Percentiles rank a stretch among this genome's conserved stretches.
Conservation (phyloP, 75 land plant species). For the Cupressus sempervirens region DNA sequence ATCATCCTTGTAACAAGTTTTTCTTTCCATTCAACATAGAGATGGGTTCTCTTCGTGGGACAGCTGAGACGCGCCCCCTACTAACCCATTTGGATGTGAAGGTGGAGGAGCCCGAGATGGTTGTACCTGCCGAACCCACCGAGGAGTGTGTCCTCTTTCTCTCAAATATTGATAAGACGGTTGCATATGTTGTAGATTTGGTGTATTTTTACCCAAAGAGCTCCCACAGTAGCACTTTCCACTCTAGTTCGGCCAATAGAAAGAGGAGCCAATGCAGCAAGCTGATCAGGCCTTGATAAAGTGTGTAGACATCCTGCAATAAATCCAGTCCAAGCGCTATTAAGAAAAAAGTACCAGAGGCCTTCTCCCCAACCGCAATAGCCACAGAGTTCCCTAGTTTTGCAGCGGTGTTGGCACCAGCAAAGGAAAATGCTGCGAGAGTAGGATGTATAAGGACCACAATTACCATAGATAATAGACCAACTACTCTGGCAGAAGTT, state of each 20-base stretch:
- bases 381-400: slow-evolving; percentile 32
- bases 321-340: slow-evolving; percentile 92
- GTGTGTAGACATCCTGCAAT: slow-evolving; percentile 92
- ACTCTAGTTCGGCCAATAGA: slow-evolving; percentile 70
- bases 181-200: slow-evolving; percentile 44
- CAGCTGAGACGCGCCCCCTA: too few species aligned
- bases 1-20: not conserved
- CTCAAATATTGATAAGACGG: slow-evolving; percentile 51
- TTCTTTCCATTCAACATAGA: not conserved
- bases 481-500: slow-evolving; percentile 16
- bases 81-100: too few species aligned
- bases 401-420: slow-evolving; percentile 34
- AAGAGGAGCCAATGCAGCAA: slow-evolving; percentile 87
- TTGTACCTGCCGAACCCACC: slow-evolving; percentile 21
- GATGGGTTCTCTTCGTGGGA: not conserved
- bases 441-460: slow-evolving; percentile 30
- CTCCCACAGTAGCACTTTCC: slow-evolving; percentile 87
- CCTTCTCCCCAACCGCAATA: slow-evolving; percentile 30
- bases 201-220: slow-evolving; percentile 84
- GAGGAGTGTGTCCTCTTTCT: slow-evolving; percentile 35
- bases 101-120: not conserved
- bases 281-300: slow-evolving; percentile 88
- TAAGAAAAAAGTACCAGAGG: slow-evolving; percentile 30
- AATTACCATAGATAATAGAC: slow-evolving; percentile 30
- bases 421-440: slow-evolving; percentile 39